These are phyloP conservation scores for Daldinia caldariorum DNA, from an alignment of 495 filamentous ascomycete species.

Conservation along the genomic window DNA sequence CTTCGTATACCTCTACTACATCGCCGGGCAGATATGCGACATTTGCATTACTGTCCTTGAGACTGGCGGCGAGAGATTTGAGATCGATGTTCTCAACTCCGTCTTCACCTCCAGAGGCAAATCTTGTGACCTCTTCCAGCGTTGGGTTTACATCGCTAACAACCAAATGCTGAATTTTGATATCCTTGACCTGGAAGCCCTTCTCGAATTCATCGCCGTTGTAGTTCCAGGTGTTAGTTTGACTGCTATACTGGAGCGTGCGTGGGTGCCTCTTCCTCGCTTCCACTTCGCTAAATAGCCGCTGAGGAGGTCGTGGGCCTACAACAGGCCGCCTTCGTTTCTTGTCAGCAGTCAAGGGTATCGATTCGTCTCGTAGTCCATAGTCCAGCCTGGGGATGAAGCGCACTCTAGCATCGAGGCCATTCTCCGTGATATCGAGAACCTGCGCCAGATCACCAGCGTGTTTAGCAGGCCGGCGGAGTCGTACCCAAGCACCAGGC, in stretches of 20 bases:
- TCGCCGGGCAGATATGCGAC: slow-evolving; percentile 91
- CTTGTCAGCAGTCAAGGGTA: slow-evolving; percentile 61
- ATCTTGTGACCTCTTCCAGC: slow-evolving; percentile 93
- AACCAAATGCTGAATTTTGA: slow-evolving; percentile 84
- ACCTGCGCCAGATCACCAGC: slow-evolving; percentile 91
- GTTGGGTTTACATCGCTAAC: slow-evolving; percentile 91
- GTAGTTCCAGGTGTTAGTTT: slow-evolving; percentile 81
- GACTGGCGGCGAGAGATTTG: slow-evolving; percentile 82
- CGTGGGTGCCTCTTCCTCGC: slow-evolving; percentile 87
- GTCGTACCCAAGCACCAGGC: slow-evolving; percentile 90
- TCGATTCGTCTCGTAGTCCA: slow-evolving; percentile 78
- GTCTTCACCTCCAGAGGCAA: slow-evolving; percentile 87
- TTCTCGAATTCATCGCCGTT: slow-evolving; percentile 88
- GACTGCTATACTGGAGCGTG: slow-evolving; percentile 69
- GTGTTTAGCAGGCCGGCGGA: slow-evolving; percentile 83
- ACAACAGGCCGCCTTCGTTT: slow-evolving; percentile 81
- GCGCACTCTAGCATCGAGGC: slow-evolving; percentile 83
- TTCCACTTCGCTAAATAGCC: slow-evolving; percentile 92
- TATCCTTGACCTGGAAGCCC: slow-evolving; percentile 92
- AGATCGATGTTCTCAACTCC: slow-evolving; percentile 94
- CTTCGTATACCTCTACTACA: slow-evolving; percentile 92
- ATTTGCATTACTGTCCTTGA: slow-evolving; percentile 79
- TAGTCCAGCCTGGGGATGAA: slow-evolving; percentile 94
- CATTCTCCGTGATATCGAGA: slow-evolving; percentile 91
- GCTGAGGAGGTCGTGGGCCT: slow-evolving; percentile 80